Evolutionary conservation across 306 rosid species (phyloP), one percentile per base, ranked within the genome.

Genomic region (Hippophae rhamnoides): DNA sequence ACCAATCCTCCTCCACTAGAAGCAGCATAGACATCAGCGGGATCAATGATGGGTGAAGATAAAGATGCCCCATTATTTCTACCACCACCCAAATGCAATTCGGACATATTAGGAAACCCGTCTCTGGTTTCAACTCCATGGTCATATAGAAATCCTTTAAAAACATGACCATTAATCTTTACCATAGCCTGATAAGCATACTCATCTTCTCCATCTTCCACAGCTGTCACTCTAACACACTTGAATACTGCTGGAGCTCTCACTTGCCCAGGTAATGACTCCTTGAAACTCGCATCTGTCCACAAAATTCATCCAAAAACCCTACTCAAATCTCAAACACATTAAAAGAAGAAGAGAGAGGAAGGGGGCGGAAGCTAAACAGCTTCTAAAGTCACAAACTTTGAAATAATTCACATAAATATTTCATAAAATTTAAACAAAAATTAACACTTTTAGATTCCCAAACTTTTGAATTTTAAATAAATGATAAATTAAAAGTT

Each of bases 191-290:
- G 95, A 70, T 92, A 92, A 0, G 96, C 96, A 45, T 70, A 87
- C 79, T 92, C 86, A 23, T 79, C 98, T 13, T 85, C 79, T 0
- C 90, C 95, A 10, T 83, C 96, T 0, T 87, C 96, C 76, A 92
- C 82, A 3, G 92, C 85, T 4, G 98, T 81, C 41, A 92, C 98
- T 58, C 86, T 62, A 5, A 92, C 98, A 62, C 98, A 92, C 83
- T 92, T 92, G 84, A 92, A 92, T 47, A 85, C 92, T 2, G 98
- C 98, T 10, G 80, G 77, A 18, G 82, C 95, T 8, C 95, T 82
- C 56, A 92, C 79, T 76, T 87, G 98, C 0, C 95, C 87, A 0
- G 96, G 98, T 76, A 92, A 71, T 40, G 78, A 1, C 51, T 81
- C 96, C 13, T 69, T 83, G 14, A 81, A 74, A 11, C 86, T 54